Conservation (phyloP, 1,139 yeast species). For the Taphrina betulina region DNA sequence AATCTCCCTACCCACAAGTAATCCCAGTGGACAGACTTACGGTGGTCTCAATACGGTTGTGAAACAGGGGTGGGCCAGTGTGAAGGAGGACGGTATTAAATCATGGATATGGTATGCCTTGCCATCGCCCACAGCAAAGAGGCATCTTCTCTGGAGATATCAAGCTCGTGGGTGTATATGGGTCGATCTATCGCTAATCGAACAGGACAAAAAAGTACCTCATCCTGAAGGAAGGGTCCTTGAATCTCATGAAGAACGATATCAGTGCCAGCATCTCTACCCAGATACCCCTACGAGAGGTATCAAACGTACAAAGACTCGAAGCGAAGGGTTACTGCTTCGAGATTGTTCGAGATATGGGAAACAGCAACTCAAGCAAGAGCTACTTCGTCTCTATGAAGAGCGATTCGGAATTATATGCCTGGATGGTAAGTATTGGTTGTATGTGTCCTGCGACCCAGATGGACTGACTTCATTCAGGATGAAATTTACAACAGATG, state of each 20-base stretch:
- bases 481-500: constrained; percentile 49
- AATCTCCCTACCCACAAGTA: constrained; percentile 25
- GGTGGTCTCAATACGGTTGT: constrained; percentile 35
- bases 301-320: constrained; percentile 59
- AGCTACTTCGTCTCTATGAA: constrained; percentile 74
- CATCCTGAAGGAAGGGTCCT: constrained; percentile 69
- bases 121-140: no score
- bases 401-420: constrained; percentile 73
- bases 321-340: constrained; percentile 71
- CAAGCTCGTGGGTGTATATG: no score
- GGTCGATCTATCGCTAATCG: no score
- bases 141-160: no score
- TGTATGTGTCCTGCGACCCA: constrained; percentile 46
- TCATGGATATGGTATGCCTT: constrained; percentile 79
- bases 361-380: constrained; percentile 44
- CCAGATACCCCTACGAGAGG: constrained; percentile 55
- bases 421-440: constrained; percentile 89
- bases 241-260: constrained; percentile 75
- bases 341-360: constrained; percentile 64
- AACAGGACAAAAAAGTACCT: constrained; percentile 64
- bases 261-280: constrained; percentile 40
- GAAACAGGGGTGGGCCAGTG: constrained; percentile 78
- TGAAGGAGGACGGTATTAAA: constrained; percentile 76
- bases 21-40: constrained; percentile 24
- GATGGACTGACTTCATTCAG: neutral